phyloP scores from a whole-genome alignment of 2,329 filamentous ascomycete genomes.

The Septoria linicola region DNA sequence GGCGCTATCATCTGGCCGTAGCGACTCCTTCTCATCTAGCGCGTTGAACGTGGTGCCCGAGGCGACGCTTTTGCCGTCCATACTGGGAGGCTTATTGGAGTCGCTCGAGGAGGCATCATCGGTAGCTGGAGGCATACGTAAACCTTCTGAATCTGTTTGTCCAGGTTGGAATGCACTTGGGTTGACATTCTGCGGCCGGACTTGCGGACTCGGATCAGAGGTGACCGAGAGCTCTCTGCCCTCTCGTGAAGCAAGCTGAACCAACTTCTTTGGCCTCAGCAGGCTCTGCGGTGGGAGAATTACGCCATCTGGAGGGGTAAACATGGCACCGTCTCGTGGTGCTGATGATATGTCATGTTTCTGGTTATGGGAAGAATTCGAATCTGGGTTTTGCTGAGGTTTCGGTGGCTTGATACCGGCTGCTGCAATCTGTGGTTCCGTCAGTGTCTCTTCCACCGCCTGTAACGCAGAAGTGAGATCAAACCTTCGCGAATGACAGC shows the following conservation, averaged over 20 bases:
- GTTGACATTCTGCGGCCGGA: conserved; percentile 30
- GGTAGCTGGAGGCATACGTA: conserved; percentile 27
- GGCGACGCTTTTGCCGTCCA: conserved; percentile 91
- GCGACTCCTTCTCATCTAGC: conserved; percentile 93
- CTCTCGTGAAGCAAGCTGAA: conserved; percentile 23
- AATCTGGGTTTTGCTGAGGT: conserved; percentile 24
- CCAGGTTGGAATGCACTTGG: conserved; percentile 19
- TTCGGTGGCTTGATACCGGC: conserved; percentile 33
- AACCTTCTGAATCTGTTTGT: conserved; percentile 18
- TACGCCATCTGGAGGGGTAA: conserved; percentile 16
- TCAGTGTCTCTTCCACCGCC: background rate
- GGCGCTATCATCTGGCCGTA: conserved; percentile 91
- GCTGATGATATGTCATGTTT: conserved; percentile 26
- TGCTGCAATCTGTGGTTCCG: conserved; percentile 35
- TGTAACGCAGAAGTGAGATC: conserved; percentile 15
- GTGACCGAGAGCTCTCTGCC: conserved; percentile 17
- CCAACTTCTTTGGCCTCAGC: conserved; percentile 27
- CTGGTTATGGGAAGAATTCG: conserved; percentile 16
- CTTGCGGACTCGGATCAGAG: conserved; percentile 22
- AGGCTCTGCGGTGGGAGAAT: conserved; percentile 8
- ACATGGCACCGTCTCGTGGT: conserved; percentile 24
- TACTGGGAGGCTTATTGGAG: conserved; percentile 79
- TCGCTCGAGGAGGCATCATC: conserved; percentile 56
- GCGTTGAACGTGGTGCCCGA: conserved; percentile 86
- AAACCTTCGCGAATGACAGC: conserved; percentile 42